Base-by-base conservation (phyloP, 495 filamentous ascomycete species). In the Durotheca rogersii region DNA sequence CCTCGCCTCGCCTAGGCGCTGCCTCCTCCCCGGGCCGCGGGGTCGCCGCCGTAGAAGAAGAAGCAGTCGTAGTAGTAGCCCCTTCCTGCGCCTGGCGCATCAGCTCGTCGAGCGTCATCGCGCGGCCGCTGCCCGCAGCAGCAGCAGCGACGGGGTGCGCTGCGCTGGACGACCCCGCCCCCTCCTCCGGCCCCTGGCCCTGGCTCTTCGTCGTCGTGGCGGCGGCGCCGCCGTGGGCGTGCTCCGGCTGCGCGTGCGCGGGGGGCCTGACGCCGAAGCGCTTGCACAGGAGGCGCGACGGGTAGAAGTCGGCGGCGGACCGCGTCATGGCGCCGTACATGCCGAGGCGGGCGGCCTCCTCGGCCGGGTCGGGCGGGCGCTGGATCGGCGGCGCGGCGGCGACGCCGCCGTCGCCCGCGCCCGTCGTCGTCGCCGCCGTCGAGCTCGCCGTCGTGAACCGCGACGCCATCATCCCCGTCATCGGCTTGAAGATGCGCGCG, bases 271-370 rank as follows among this genome's bases (percentile, higher is more conserved):
- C 83, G 57, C 89, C 88, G 59, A 97, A 96, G 14, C 93, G 77
- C 68, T 98, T 98, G 71, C 93, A 97, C 21, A 98, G 67, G 32
- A 98, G 67, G 40, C 90, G 75, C 6, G 86, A 82, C 9, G 94
- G 93, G 62, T 83, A 86, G 61, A 95, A 96, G 4, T 83, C 78
- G n/a, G 78, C 51, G 1, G 74, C 72, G 5, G 75, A 81, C 35
- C 93, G 73, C 2, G 93, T 98, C 81, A 96, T 77, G 1, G 82
- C 77, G 0, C 93, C 93, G 67, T 88, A 97, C 90, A 97, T 95
- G 18, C 90, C 90, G 56, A 96, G 65, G 51, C 79, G 85, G n/a
- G 93, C 93, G 4, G 93, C 93, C 54, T 88, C 82, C 50, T 89
- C 87, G 2, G 89, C 88, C 0, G 92, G 89, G 51, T 93, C 85